phyloP scores from a whole-genome alignment of 352 stramenopile species.

The Elongisporangium undulatum region DNA sequence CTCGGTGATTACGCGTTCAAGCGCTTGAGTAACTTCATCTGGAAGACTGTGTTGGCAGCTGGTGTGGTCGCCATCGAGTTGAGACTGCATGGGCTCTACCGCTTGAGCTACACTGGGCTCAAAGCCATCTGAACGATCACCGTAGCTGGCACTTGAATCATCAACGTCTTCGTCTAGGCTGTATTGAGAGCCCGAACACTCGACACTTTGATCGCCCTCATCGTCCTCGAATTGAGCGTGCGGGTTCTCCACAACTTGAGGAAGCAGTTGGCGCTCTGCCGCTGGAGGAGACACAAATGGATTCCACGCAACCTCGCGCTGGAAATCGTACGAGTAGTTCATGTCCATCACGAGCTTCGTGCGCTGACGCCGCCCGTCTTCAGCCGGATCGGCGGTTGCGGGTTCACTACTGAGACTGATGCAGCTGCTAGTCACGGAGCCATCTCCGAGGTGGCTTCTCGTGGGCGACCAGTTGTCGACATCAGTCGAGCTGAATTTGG shows the following conservation, averaged over 20 bases:
- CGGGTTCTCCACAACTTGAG: neutral
- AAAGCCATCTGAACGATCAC: neutral
- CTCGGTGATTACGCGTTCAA: neutral
- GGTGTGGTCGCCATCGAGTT: neutral
- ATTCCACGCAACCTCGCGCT: constrained; percentile 49
- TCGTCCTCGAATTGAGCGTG: neutral
- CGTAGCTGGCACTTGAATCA: neutral
- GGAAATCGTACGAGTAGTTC: constrained; percentile 62
- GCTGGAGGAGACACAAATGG: constrained; percentile 34
- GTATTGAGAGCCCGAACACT: neutral
- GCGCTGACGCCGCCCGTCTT: neutral
- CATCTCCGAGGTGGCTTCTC: neutral
- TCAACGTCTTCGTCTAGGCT: neutral
- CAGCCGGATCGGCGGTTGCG: neutral
- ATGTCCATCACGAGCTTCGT: constrained; percentile 51
- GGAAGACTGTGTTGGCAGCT: neutral
- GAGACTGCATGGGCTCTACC: neutral
- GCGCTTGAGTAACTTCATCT: neutral
- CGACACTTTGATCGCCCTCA: neutral
- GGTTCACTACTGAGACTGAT: neutral
- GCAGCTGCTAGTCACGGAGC: neutral
- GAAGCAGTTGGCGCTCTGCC: neutral
- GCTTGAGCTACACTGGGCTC: neutral
- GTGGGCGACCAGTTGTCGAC: neutral
- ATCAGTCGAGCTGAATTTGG: neutral